phyloP scores from a whole-genome alignment of 1,284 basidiomycete species.

The Trametes hirsuta region DNA sequence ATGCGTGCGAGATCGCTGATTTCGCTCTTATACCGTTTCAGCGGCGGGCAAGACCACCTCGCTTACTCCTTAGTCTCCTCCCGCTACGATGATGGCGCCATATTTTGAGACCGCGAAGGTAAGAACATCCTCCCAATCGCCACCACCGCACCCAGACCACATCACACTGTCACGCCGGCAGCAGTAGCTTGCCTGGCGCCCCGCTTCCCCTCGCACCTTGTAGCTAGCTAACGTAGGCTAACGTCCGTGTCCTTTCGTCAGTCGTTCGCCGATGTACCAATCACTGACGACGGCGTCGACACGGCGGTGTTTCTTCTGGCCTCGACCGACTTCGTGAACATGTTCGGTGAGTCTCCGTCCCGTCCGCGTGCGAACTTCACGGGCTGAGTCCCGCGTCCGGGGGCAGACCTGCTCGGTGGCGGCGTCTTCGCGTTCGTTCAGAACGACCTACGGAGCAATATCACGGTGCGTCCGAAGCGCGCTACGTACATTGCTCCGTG shows the following conservation, averaged over 20 bases:
- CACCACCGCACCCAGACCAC: conserved; percentile 9
- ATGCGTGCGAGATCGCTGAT: background rate
- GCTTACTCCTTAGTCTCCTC: conserved; percentile 1
- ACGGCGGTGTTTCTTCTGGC: conserved; percentile 86
- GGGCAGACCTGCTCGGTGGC: conserved; percentile 84
- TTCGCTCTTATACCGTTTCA: background rate
- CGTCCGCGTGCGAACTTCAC: background rate
- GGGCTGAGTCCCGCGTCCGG: background rate
- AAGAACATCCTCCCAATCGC: conserved; percentile 24
- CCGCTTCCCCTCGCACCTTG: conserved; percentile 2
- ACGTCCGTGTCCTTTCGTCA: conserved; percentile 35
- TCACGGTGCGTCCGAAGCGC: conserved; percentile 56
- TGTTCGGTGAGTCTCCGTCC: conserved; percentile 74
- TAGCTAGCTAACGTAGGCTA: background rate
- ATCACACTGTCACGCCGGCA: conserved; percentile 14
- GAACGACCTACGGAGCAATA: conserved; percentile 88
- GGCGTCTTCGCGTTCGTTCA: conserved; percentile 91
- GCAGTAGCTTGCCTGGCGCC: conserved; percentile 21
- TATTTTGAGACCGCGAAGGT: conserved; percentile 86
- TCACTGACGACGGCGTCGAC: conserved; percentile 80
- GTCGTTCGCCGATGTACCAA: conserved; percentile 88
- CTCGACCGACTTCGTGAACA: conserved; percentile 85
- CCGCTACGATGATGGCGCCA: conserved; percentile 50
- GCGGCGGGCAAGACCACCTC: background rate
- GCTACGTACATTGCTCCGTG: conserved; percentile 13